Evolutionary conservation across 495 filamentous ascomycete species (phyloP), one percentile per base, ranked within the genome.

Genomic region (Pyrenopolyporus hunteri): DNA sequence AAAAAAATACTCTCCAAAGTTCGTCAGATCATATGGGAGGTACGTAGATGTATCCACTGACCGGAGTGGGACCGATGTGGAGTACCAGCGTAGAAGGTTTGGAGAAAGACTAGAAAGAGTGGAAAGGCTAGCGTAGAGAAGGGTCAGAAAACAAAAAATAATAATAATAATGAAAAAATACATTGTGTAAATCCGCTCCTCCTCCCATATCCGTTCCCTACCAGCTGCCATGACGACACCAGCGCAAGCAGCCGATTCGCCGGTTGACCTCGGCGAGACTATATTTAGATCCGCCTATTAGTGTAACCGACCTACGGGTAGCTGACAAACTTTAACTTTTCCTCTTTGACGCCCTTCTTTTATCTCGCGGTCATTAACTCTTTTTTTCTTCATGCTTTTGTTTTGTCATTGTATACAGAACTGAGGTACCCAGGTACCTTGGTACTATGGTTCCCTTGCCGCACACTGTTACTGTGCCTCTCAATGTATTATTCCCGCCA

Each of bases 241-340:
- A 33, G 37, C 62, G 62, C 62, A 65, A 65, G 50, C 50, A 65
- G 62, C 62, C 62, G 62, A 65, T 65, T 65, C 62, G 62, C 31
- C 22, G 14, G 50, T 47, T 35, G 1, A 45, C 40, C 37, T 57
- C 51, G 56, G 62, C 56, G 37, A n/a, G 39, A 53, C 63, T 66
- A 66, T 60, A 57, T 57, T 60, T 66, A 66, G 63, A 66, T 48
- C 6, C 33, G 26, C 50, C 7, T 39, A 26, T 40, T 53, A 47
- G 43, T 33, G 53, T 53, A 40, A 51, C 60, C 61, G 55, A 11
- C 43, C 48, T 13, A 59, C 55, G 55, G 55, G 61, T 53, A 58
- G 49, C 47, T 57, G 51, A 51, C 51, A 62, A 62, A 23, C 13
- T 43, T 28, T 54, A 50, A 37, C 11, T 28, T 22, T 54, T 10